Evolutionary conservation across 257 asterid species (phyloP), one percentile per base, ranked within the genome.

Genomic region (Hygrophila difformis): DNA sequence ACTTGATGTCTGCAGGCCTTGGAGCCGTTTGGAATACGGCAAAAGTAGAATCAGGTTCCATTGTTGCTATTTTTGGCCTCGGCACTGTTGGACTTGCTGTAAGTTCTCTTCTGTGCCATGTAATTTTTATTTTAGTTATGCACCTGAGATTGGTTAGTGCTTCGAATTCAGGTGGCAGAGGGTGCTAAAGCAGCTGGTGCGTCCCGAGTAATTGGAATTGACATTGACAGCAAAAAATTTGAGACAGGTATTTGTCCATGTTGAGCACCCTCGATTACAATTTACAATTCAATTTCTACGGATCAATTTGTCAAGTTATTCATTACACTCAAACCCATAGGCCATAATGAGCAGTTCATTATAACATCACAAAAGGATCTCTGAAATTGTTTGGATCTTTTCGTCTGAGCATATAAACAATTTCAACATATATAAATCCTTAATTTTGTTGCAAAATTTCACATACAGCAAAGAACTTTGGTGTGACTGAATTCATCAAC

Each of bases 11-110:
- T 33, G 12, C 1, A 89, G 98, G 95, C 60, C 99, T 91, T 74
- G 99, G 99, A 66, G 97, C 97, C 21, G 99, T 83, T 73, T 91
- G 99, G 99, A 86, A 91, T 65, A 86, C 97, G 14, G 97, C 99
- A 22, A 86, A 83, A 64, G 99, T 91, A 40, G 99, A 91, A 73
- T 61, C 88, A 41, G 95, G 97, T 47, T 86, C 99, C 46, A 80
- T 57, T 53, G 97, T 91, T 70, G 97, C 97, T 65, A 18, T 91
- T 48, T 91, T 91, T 66, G 99, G 99, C 55, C 91, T 91, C 13
- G 99, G 99, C 56, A 82, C 95, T 44, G 89, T 91, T 59, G 97
- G 96, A 38, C 97, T 91, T 68, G 95, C 94, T 64, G 94, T 91
- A 65, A 82, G 93, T 79, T 33, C 45, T 50, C 49, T 56, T 41